Evolutionary conservation across 2,329 filamentous ascomycete genomes (phyloP).

Genomic region (Coniella lustricola): DNA sequence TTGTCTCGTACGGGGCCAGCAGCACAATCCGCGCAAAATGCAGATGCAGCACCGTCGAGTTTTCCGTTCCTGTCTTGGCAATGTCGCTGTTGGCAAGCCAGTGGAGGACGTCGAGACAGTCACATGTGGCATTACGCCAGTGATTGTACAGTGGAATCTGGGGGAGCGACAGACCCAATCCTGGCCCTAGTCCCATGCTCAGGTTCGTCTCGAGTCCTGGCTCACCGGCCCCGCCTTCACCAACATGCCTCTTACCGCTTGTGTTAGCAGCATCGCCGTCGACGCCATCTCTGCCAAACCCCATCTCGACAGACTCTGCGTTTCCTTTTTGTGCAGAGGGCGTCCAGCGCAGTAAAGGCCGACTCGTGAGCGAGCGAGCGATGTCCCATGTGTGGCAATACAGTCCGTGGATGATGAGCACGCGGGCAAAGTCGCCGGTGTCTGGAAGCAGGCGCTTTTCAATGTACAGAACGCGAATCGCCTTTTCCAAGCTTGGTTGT

Average conservation of each 20-base stretch:
- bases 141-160: conserved; percentile 11
- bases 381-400: conserved; percentile 13
- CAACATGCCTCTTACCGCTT: too few relatives aligned
- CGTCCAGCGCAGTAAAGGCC: conserved; percentile 9
- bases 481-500: conserved; percentile 6
- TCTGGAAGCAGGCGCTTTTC: conserved; percentile 7
- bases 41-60: conserved; percentile 47
- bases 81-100: conserved; percentile 49
- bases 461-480: conserved; percentile 4
- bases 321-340: conserved; percentile 7
- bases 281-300: too few relatives aligned
- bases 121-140: conserved; percentile 39
- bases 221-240: too few relatives aligned
- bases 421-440: conserved; percentile 4
- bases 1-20: conserved; percentile 39
- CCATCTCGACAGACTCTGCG: conserved; percentile 5
- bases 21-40: conserved; percentile 47
- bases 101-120: conserved; percentile 48
- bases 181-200: too few relatives aligned
- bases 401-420: conserved; percentile 3
- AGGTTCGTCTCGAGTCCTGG: too few relatives aligned
- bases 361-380: background rate
- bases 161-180: conserved; percentile 1
- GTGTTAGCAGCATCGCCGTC: too few relatives aligned
- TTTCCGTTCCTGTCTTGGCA: conserved; percentile 43